Evolutionary conservation across 257 asterid species (phyloP).

Genomic region (Lycium barbarum): DNA sequence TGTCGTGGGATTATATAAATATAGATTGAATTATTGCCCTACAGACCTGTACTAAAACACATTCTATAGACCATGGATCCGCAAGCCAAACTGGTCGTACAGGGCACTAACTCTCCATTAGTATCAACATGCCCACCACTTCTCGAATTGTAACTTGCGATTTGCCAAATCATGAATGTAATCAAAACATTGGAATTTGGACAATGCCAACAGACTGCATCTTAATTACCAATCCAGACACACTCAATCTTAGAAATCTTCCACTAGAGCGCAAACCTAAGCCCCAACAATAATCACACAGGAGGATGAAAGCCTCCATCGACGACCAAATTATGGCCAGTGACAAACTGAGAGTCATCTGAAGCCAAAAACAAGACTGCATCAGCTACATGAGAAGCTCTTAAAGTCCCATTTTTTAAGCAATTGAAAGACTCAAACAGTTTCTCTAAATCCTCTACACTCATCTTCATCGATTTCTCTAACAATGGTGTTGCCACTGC

Average conservation of each 20-base stretch:
- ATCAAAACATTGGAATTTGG: background rate
- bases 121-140: no score
- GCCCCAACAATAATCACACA: background rate
- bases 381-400: constrained; percentile 39
- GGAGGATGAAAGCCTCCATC: constrained; percentile 46
- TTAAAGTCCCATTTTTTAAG: constrained; percentile 31
- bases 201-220: background rate
- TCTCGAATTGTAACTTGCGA: background rate
- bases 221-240: background rate
- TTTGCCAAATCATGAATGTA: background rate
- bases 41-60: no score
- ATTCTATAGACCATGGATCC: no score
- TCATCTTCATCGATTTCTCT: background rate
- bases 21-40: no score
- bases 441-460: constrained; percentile 34
- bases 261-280: background rate
- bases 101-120: no score
- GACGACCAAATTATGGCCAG: constrained; percentile 46
- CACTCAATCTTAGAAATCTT: background rate
- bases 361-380: constrained; percentile 45
- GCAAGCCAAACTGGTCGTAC: no score
- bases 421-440: constrained; percentile 28
- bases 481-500: constrained; percentile 43
- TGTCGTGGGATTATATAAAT: no score
- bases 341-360: constrained; percentile 41